Percentiles rank a stretch among this genome's conserved stretches.
Conservation (phyloP, 768 basidiomycete genomes). For the Tricholoma matsutake region DNA sequence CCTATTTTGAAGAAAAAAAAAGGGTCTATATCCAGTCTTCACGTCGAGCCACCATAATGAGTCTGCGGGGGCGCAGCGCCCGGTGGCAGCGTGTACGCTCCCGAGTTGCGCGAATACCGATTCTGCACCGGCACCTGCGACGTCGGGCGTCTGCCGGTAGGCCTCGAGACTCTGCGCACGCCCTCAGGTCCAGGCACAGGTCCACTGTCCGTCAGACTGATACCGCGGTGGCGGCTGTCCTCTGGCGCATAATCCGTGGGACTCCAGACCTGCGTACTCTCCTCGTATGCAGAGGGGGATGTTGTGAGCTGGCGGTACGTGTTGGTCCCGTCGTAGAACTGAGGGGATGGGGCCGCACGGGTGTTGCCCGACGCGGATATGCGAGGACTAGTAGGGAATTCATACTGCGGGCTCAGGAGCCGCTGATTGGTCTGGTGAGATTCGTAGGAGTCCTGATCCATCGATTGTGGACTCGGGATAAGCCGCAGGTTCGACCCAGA, state of each 20-base stretch:
- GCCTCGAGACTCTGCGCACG: slow-evolving; percentile 76
- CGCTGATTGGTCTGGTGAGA: slow-evolving; percentile 26
- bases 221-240: slow-evolving; percentile 50
- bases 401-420: slow-evolving; percentile 28
- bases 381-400: slow-evolving; percentile 15
- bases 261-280: slow-evolving; percentile 4
- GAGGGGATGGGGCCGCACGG: slow-evolving; percentile 23
- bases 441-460: slow-evolving; percentile 39
- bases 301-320: slow-evolving; percentile 52
- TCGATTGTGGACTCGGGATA: slow-evolving; percentile 38
- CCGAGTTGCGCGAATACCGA: slow-evolving; percentile 66
- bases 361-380: slow-evolving; percentile 22
- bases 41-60: slow-evolving; percentile 19
- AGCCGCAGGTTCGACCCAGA: slow-evolving; percentile 42
- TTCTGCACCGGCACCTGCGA: slow-evolving; percentile 57
- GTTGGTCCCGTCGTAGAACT: slow-evolving; percentile 41
- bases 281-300: slow-evolving; percentile 39
- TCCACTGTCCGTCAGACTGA: slow-evolving; percentile 79
- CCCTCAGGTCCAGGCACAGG: slow-evolving; percentile 78
- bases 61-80: slow-evolving; percentile 69
- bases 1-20: not conserved
- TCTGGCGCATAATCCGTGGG: slow-evolving; percentile 27
- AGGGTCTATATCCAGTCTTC: not conserved
- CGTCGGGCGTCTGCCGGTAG: slow-evolving; percentile 51
- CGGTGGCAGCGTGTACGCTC: slow-evolving; percentile 56